These are phyloP conservation scores for Globisporangium rhizosaccharum DNA, from an alignment of 352 stramenopile genomes.

Conservation along the genomic window DNA sequence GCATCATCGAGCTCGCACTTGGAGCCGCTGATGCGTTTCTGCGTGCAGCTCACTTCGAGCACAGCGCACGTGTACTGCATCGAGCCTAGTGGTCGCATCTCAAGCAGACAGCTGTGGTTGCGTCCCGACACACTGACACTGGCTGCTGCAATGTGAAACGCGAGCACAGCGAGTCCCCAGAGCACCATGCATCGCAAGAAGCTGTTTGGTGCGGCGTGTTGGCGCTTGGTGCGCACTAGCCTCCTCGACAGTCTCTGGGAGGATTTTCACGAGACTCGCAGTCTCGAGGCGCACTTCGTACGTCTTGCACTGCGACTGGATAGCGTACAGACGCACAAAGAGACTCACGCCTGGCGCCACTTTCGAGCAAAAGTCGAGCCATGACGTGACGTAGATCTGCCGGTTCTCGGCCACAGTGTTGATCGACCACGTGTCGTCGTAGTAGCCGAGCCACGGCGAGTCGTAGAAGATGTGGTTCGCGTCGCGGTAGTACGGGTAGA, in stretches of 20 bases:
- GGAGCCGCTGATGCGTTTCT: background rate
- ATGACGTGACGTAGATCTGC: constrained; percentile 12
- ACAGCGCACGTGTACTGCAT: constrained; percentile 9
- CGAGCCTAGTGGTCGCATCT: constrained; percentile 14
- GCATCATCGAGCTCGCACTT: background rate
- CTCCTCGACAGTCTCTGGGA: background rate
- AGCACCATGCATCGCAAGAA: constrained; percentile 4
- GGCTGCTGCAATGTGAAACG: constrained; percentile 7
- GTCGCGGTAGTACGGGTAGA: constrained; percentile 18
- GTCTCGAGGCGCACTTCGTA: background rate
- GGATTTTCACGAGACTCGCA: background rate
- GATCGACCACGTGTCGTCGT: constrained; percentile 14
- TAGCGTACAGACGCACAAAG: background rate
- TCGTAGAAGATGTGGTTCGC: constrained; percentile 18
- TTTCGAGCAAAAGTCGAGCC: constrained; percentile 17
- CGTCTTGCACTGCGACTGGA: background rate
- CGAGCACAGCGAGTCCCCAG: constrained; percentile 9
- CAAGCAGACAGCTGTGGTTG: constrained; percentile 10
- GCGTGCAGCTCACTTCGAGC: constrained; percentile 16
- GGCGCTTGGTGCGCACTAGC: background rate
- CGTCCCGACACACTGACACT: background rate
- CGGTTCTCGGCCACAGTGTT: constrained; percentile 7
- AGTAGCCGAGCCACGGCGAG: constrained; percentile 5
- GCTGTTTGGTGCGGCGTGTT: background rate
- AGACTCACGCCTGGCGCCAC: constrained; percentile 1